Evolutionary conservation across 768 basidiomycete genomes (phyloP).

Genomic region (Boletus huronensis): DNA sequence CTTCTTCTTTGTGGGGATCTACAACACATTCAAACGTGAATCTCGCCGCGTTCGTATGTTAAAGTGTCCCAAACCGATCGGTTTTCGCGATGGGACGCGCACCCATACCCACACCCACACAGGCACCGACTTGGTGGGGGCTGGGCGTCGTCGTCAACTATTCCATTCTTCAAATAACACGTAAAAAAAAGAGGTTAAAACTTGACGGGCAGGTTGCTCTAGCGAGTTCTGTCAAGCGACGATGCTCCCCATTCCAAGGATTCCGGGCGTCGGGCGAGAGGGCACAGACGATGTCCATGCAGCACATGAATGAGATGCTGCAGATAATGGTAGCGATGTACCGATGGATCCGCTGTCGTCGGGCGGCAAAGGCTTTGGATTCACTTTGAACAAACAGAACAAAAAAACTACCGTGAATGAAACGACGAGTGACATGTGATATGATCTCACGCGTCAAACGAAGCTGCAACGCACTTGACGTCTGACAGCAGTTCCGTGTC

Average conservation of each 20-base stretch:
- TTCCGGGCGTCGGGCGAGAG: neutral
- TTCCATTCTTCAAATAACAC: neutral
- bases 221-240: neutral
- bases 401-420: no score
- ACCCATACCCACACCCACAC: neutral
- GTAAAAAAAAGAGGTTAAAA: neutral
- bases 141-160: neutral
- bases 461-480: slow-evolving; percentile 6
- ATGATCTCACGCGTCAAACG: neutral
- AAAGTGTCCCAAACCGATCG: neutral
- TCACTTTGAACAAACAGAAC: neutral
- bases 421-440: slow-evolving; percentile 7
- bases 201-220: neutral
- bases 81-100: neutral
- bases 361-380: neutral
- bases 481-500: slow-evolving; percentile 1
- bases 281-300: neutral
- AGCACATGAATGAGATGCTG: neutral
- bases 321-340: slow-evolving; percentile 6
- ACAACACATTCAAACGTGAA: slow-evolving; percentile 7
- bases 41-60: slow-evolving; percentile 10
- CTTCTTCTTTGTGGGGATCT: slow-evolving; percentile 1
- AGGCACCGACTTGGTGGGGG: neutral
- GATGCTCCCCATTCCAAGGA: neutral
- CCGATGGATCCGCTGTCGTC: neutral